These are phyloP conservation scores for Chlorella sorokiniana DNA, from an alignment of 139 green algal species.

Conservation along the genomic window DNA sequence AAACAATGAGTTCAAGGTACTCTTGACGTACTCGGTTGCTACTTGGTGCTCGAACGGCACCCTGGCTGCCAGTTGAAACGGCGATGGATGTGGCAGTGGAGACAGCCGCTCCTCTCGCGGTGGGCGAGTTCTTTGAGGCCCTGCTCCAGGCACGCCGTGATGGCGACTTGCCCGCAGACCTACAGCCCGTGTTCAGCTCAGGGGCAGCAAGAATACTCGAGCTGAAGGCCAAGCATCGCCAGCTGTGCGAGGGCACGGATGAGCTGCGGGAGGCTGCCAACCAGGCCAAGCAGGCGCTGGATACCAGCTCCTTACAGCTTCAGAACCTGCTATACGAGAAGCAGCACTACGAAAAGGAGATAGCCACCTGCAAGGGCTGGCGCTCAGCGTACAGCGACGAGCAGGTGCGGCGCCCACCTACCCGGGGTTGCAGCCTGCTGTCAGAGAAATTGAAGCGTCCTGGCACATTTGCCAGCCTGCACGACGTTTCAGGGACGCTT, in stretches of 20 bases:
- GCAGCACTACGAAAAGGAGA: slow-evolving; percentile 79
- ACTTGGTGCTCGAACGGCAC: too few relatives aligned
- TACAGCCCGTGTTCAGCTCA: not conserved
- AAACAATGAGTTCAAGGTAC: too few relatives aligned
- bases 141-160: slow-evolving; percentile 11
- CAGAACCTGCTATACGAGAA: slow-evolving; percentile 78
- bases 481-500: too few relatives aligned
- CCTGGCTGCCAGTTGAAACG: not conserved
- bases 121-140: not conserved
- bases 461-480: too few relatives aligned
- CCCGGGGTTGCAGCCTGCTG: not conserved
- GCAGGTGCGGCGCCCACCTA: not conserved
- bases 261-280: slow-evolving; percentile 57
- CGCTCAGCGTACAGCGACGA: slow-evolving; percentile 55
- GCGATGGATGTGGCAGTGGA: not conserved
- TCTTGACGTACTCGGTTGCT: too few relatives aligned
- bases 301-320: slow-evolving; percentile 60
- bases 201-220: slow-evolving; percentile 22
- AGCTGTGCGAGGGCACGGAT: slow-evolving; percentile 50
- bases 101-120: not conserved
- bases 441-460: not conserved
- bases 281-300: slow-evolving; percentile 59
- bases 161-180: not conserved
- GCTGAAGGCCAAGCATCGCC: slow-evolving; percentile 31
- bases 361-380: slow-evolving; percentile 64